These are phyloP conservation scores for Penicillium hordei DNA, from an alignment of 2,329 filamentous ascomycete species.

Conservation along the genomic window DNA sequence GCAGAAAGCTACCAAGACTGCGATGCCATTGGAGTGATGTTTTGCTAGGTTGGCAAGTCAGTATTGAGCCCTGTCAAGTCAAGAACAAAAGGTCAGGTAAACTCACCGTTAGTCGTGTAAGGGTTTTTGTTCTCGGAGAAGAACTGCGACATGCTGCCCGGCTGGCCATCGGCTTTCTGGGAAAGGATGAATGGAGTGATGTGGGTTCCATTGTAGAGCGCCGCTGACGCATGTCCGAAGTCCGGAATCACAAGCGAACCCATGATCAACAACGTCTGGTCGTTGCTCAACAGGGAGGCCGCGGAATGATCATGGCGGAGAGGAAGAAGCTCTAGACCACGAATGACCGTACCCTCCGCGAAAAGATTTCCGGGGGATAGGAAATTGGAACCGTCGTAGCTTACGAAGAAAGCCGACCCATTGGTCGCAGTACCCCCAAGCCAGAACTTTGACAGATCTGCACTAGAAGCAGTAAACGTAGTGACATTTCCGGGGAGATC, in stretches of 20 bases:
- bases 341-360: conserved; percentile 65
- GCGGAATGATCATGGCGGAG: conserved; percentile 66
- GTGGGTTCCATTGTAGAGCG: conserved; percentile 78
- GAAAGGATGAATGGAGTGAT: conserved; percentile 80
- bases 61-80: conserved; percentile 12
- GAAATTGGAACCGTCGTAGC: conserved; percentile 75
- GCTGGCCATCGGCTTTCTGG: conserved; percentile 61
- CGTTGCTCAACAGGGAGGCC: conserved; percentile 62
- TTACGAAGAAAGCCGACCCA: conserved; percentile 74
- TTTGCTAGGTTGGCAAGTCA: conserved; percentile 26
- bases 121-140: conserved; percentile 81
- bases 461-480: conserved; percentile 71
- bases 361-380: conserved; percentile 64
- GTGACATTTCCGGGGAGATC: conserved; percentile 76
- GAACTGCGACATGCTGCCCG: conserved; percentile 74
- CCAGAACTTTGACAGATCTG: conserved; percentile 75
- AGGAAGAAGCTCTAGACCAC: conserved; percentile 77
- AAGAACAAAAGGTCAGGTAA: conserved; percentile 1
- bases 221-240: conserved; percentile 81
- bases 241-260: conserved; percentile 73
- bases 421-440: conserved; percentile 69
- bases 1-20: conserved; percentile 49
- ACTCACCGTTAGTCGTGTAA: conserved; percentile 65
- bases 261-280: conserved; percentile 77
- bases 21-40: conserved; percentile 47